phyloP scores from a whole-genome alignment of 768 basidiomycete genomes.

The Boletus edulis region DNA sequence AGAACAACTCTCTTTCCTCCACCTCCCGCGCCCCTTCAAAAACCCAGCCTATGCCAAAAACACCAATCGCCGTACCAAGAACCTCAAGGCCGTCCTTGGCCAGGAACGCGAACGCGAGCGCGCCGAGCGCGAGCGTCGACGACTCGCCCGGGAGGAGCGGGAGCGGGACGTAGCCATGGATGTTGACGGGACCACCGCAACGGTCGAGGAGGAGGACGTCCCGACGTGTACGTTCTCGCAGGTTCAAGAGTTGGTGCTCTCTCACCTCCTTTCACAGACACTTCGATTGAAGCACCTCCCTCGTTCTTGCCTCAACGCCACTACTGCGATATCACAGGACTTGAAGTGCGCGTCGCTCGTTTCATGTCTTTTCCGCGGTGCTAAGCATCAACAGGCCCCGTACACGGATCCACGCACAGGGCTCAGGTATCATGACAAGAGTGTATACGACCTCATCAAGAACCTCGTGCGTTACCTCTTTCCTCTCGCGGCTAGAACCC shows the following conservation, averaged over 20 bases:
- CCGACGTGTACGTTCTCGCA: conserved; percentile 58
- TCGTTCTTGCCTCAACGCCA: conserved; percentile 73
- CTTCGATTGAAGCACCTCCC: conserved; percentile 82
- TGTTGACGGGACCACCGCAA: conserved; percentile 39
- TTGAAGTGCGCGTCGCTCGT: conserved; percentile 49
- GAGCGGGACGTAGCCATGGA: conserved; percentile 45
- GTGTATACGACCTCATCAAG: conserved; percentile 81
- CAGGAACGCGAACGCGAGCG: conserved; percentile 79
- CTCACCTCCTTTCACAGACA: conserved; percentile 45
- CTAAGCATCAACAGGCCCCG: conserved; percentile 47
- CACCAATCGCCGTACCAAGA: conserved; percentile 69
- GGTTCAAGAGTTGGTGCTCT: neutral
- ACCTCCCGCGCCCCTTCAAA: conserved; percentile 75
- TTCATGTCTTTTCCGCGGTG: too few relatives aligned
- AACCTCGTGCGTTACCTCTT: conserved; percentile 46
- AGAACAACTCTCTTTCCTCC: conserved; percentile 71
- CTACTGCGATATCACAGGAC: conserved; percentile 85
- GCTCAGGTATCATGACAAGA: conserved; percentile 81
- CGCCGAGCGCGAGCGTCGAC: conserved; percentile 58
- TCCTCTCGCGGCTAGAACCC: neutral
- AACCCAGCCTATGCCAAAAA: conserved; percentile 70
- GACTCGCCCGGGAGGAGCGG: conserved; percentile 47
- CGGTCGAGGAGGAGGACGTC: conserved; percentile 51
- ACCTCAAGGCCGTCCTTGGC: conserved; percentile 72
- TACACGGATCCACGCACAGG: conserved; percentile 83